Evolutionary conservation across 192 early-diverging fungal species (phyloP).

Genomic region (Coemansia sp.): DNA sequence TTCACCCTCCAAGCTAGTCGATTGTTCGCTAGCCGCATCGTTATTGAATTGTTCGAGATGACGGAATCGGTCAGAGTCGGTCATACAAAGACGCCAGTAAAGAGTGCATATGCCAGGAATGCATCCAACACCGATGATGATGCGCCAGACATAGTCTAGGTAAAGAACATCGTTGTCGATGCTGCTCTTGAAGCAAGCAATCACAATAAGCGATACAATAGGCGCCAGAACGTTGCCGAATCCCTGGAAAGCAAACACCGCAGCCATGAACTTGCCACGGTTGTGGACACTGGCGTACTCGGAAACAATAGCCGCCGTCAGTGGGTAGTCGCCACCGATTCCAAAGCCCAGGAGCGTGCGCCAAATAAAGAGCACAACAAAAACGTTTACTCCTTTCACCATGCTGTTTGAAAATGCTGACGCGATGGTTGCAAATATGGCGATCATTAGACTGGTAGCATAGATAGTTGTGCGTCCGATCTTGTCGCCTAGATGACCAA

Average conservation of each 20-base stretch:
- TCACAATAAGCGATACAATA: slow-evolving; percentile 67
- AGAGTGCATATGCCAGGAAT: slow-evolving; percentile 80
- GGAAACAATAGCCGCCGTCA: slow-evolving; percentile 88
- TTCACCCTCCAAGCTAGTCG: slow-evolving; percentile 37
- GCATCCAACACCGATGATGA: slow-evolving; percentile 78
- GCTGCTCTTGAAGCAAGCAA: slow-evolving; percentile 63
- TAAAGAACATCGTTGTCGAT: slow-evolving; percentile 61
- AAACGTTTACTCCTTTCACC: slow-evolving; percentile 63
- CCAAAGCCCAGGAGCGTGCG: slow-evolving; percentile 88
- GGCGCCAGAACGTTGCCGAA: slow-evolving; percentile 81
- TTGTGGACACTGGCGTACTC: slow-evolving; percentile 78
- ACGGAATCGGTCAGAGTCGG: slow-evolving; percentile 84
- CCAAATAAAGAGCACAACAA: slow-evolving; percentile 77
- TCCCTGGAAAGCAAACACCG: slow-evolving; percentile 91
- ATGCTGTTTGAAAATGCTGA: slow-evolving; percentile 70
- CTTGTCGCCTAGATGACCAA: slow-evolving; percentile 84
- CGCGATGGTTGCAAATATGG: slow-evolving; percentile 80
- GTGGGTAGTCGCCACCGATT: slow-evolving; percentile 91
- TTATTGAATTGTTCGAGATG: slow-evolving; percentile 17
- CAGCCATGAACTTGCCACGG: slow-evolving; percentile 85
- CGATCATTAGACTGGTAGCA: slow-evolving; percentile 83
- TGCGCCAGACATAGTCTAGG: slow-evolving; percentile 89
- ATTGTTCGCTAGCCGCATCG: slow-evolving; percentile 1
- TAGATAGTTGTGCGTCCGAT: slow-evolving; percentile 88
- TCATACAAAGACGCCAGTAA: slow-evolving; percentile 88